These are phyloP conservation scores for Neonothopanus nambi DNA, from an alignment of 1,284 basidiomycete genomes.

Conservation along the genomic window DNA sequence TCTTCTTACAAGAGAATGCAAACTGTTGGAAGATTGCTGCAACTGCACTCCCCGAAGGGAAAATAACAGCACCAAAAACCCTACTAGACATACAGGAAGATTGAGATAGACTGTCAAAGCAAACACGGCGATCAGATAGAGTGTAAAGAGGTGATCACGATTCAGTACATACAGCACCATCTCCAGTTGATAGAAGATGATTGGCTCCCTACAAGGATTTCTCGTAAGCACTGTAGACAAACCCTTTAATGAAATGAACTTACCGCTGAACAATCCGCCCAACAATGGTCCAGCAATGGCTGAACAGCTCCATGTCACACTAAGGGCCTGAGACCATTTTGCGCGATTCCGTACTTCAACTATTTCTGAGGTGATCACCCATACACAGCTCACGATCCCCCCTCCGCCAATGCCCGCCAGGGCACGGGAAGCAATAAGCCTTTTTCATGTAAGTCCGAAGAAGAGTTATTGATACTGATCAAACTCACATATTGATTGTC, in stretches of 20 bases:
- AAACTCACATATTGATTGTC: slow-evolving; percentile 51
- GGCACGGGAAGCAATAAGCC: slow-evolving; percentile 55
- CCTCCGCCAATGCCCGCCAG: slow-evolving; percentile 76
- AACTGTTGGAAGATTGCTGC: slow-evolving; percentile 43
- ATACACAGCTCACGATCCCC: slow-evolving; percentile 78
- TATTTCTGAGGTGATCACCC: slow-evolving; percentile 80
- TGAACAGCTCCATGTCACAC: slow-evolving; percentile 80
- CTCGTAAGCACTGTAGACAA: neutral
- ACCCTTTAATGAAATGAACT: slow-evolving; percentile 25
- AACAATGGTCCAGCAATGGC: slow-evolving; percentile 77
- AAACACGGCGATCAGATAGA: slow-evolving; percentile 10
- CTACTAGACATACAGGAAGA: slow-evolving; percentile 67
- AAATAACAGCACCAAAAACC: slow-evolving; percentile 54
- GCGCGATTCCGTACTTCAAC: slow-evolving; percentile 67
- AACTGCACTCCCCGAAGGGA: slow-evolving; percentile 59
- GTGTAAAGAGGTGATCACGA: neutral
- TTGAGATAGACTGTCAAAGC: slow-evolving; percentile 70
- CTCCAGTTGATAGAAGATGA: slow-evolving; percentile 56
- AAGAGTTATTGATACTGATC: neutral
- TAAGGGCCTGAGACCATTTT: slow-evolving; percentile 81
- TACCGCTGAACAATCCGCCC: slow-evolving; percentile 77
- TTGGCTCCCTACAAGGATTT: slow-evolving; percentile 7
- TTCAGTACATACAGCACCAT: slow-evolving; percentile 71
- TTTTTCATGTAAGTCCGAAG: slow-evolving; percentile 4
- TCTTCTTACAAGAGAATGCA: slow-evolving; percentile 48